These are phyloP conservation scores for Immersiella caudata DNA, from an alignment of 495 filamentous ascomycete genomes.

Conservation along the genomic window DNA sequence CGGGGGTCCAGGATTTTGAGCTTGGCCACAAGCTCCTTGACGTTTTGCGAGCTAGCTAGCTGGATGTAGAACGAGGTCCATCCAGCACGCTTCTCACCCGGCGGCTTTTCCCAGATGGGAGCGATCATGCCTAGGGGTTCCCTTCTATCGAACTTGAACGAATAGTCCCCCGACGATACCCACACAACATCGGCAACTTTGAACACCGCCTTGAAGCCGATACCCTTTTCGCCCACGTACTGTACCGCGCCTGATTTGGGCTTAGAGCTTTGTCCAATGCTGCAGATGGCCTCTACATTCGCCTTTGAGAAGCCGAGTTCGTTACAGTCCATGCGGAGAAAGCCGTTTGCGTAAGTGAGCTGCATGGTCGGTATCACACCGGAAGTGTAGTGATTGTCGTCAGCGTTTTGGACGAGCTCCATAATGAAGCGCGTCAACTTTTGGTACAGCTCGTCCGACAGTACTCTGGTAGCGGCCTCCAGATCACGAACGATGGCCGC, in stretches of 20 bases:
- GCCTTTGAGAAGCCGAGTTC: neutral
- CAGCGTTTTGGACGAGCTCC: constrained; percentile 13
- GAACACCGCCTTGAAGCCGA: constrained; percentile 15
- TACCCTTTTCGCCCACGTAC: constrained; percentile 13
- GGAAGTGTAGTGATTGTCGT: neutral
- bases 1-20: neutral
- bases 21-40: neutral
- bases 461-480: too few species aligned
- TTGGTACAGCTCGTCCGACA: neutral
- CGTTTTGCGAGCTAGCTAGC: neutral
- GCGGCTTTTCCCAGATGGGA: neutral
- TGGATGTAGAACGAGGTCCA: neutral
- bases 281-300: constrained; percentile 7
- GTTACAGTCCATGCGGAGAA: neutral
- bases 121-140: neutral
- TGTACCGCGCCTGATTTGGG: neutral
- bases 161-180: neutral
- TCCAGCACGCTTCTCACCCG: neutral
- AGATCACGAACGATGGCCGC: too few species aligned
- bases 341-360: neutral
- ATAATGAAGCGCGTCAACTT: neutral
- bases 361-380: neutral
- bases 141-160: neutral
- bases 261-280: neutral
- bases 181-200: constrained; percentile 3